Base-by-base conservation (phyloP, 352 stramenopile genomes). In the Globisporangium paroecandrum region DNA sequence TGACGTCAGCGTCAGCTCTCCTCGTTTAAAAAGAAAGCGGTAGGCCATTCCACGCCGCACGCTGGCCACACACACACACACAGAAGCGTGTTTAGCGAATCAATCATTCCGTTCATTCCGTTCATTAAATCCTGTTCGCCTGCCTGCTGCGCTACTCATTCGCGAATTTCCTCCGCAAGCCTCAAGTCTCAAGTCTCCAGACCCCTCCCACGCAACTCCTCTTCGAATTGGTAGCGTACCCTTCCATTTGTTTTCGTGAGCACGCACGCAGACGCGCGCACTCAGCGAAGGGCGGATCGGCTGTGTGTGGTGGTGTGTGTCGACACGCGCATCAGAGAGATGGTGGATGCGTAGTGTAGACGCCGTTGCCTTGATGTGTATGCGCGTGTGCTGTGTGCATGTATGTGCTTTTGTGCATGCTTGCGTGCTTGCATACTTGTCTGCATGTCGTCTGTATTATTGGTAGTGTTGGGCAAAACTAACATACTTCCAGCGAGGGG, bases 401-500 rank as follows among this genome's bases (percentile, higher is more conserved):
- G 27, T 27, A 27, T n/a, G 34, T 46, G 38, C 38, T 7, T 10
- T 43, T 38, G 3, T 41, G 59, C 53, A 36, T 38, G 41, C 7
- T n/a, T 18, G 32, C 6, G 32, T 18, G 32, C 36, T 49, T 49
- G 57, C n/a, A 24, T 12, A 34, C 34, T 5, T 43, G 36, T 6
- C 12, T 43, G 36, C 18, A 43, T 41, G 27, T 29, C 24, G 25
- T 32, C 7, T 60, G 27, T 43, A 22, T 15, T 43, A 22, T 15
- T 29, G 20, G 8, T 62, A 7, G 34, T 32, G 56, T 62, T 36
- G 29, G 56, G 56, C 56, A 62, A 73, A 58, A 77, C 76, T 82
- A 82, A 82, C 70, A 60, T 62, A 72, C 73, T 67, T 69, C 68
- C 77, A 85, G 77, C 77, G 77, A 85, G 77, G 77, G 77, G 77